Evolutionary conservation across 2,329 filamentous ascomycete genomes (phyloP).

Genomic region (Pseudonectria foliicola): DNA sequence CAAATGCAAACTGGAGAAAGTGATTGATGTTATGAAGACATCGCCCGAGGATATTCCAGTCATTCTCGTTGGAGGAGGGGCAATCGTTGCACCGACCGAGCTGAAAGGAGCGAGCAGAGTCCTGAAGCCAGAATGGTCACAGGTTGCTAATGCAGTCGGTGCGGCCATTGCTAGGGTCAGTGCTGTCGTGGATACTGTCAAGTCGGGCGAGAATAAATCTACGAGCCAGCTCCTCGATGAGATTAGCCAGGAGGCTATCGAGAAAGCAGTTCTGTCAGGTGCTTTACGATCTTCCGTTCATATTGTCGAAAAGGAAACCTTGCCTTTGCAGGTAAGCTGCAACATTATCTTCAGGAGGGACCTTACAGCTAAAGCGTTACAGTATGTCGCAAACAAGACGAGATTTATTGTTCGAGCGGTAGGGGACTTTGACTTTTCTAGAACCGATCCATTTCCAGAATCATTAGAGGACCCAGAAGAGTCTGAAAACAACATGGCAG

Average conservation of each 20-base stretch:
- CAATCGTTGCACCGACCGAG: constrained; percentile 49
- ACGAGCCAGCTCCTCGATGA: constrained; percentile 31
- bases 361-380: constrained; percentile 4
- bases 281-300: constrained; percentile 36
- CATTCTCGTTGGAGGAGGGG: constrained; percentile 57
- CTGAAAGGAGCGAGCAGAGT: constrained; percentile 49
- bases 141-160: constrained; percentile 58
- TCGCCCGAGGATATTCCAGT: constrained; percentile 53
- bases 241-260: constrained; percentile 34
- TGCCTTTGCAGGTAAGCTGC: constrained; percentile 42
- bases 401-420: constrained; percentile 53
- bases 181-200: constrained; percentile 43
- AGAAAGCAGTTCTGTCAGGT: constrained; percentile 38
- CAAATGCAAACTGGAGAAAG: constrained; percentile 45
- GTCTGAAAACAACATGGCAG: constrained; percentile 10
- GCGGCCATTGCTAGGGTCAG: constrained; percentile 56
- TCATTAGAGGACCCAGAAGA: constrained; percentile 2
- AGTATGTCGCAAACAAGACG: constrained; percentile 47
- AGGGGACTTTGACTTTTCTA: constrained; percentile 45
- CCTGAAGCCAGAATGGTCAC: constrained; percentile 48
- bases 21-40: constrained; percentile 57
- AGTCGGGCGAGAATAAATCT: constrained; percentile 37
- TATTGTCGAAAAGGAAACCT: constrained; percentile 44
- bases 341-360: background rate
- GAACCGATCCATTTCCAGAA: constrained; percentile 2